Percentiles rank a stretch among this genome's conserved stretches.
Evolutionary conservation across 2,329 filamentous ascomycete genomes (phyloP).

Genomic region (Verticillium klebahnii): DNA sequence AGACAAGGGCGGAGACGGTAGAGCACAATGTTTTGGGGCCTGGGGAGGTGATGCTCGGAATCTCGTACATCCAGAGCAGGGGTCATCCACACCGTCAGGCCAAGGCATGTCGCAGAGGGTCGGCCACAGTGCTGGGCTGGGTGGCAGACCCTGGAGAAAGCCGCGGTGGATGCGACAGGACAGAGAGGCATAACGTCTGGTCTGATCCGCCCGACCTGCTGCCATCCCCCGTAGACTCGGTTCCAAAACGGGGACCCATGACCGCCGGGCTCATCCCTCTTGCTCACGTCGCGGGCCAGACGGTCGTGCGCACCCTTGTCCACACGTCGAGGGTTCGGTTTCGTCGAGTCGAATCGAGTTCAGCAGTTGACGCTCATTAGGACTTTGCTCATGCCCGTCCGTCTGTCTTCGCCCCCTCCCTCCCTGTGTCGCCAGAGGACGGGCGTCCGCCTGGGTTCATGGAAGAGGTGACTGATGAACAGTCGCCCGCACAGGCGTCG

Average conservation of each 20-base stretch:
- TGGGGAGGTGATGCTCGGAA: constrained; percentile 25
- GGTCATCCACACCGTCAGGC: constrained; percentile 28
- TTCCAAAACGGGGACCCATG: not conserved
- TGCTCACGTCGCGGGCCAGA: not conserved
- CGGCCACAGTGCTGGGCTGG: constrained; percentile 5
- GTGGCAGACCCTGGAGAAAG: constrained; percentile 17
- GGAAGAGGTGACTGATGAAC: not conserved
- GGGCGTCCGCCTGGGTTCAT: not conserved
- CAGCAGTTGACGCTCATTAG: not conserved
- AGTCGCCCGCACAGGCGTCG: not conserved
- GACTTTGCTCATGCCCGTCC: not conserved
- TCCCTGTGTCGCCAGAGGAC: not conserved
- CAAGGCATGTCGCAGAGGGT: constrained; percentile 35
- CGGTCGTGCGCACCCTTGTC: not conserved
- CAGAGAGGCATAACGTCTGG: constrained; percentile 27
- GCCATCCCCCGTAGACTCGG: not conserved
- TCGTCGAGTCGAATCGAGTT: not conserved
- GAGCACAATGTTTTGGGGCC: constrained; percentile 23
- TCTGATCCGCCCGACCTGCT: constrained; percentile 19
- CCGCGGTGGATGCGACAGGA: constrained; percentile 28
- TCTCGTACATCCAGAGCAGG: constrained; percentile 28
- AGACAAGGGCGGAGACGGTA: constrained; percentile 9
- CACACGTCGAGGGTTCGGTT: not conserved
- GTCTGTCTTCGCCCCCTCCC: not conserved
- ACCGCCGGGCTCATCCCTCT: not conserved